These are phyloP conservation scores for Sporothrix euskadiensis DNA, from an alignment of 2,329 filamentous ascomycete species.

Conservation along the genomic window DNA sequence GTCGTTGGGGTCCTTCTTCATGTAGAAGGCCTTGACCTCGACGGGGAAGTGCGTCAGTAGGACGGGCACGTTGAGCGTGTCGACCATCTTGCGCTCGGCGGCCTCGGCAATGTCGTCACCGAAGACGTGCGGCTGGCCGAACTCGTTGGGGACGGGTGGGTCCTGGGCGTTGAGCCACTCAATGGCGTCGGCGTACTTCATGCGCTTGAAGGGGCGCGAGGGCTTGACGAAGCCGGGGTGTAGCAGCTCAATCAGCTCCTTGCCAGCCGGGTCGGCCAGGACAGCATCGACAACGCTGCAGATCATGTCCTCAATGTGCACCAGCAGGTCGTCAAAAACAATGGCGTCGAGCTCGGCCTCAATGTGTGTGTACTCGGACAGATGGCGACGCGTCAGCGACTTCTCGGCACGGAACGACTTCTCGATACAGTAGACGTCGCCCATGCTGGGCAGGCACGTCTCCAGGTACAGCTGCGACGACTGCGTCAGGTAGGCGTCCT, in stretches of 20 bases:
- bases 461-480: constrained; percentile 97
- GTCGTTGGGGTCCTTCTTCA: constrained; percentile 84
- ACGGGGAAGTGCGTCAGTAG: constrained; percentile 82
- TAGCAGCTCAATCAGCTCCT: constrained; percentile 74
- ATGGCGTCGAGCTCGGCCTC: constrained; percentile 98
- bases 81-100: constrained; percentile 94
- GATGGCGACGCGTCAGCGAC: constrained; percentile 86
- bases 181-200: constrained; percentile 93
- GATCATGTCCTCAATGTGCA: constrained; percentile 82
- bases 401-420: constrained; percentile 99
- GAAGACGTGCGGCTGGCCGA: constrained; percentile 84
- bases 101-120: constrained; percentile 96
- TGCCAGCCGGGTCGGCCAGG: constrained; percentile 70
- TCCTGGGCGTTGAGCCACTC: constrained; percentile 88
- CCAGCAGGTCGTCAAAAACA: constrained; percentile 82
- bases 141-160: constrained; percentile 80
- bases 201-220: constrained; percentile 83
- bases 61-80: constrained; percentile 92
- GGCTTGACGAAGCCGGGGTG: constrained; percentile 89
- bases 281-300: constrained; percentile 80
- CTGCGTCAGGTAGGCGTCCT: constrained; percentile 91
- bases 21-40: constrained; percentile 99
- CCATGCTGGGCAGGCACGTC: constrained; percentile 85
- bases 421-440: constrained; percentile 96
- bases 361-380: constrained; percentile 93